These are phyloP conservation scores for Pseudonectria buxi DNA, from an alignment of 2,329 filamentous ascomycete species.

Conservation along the genomic window DNA sequence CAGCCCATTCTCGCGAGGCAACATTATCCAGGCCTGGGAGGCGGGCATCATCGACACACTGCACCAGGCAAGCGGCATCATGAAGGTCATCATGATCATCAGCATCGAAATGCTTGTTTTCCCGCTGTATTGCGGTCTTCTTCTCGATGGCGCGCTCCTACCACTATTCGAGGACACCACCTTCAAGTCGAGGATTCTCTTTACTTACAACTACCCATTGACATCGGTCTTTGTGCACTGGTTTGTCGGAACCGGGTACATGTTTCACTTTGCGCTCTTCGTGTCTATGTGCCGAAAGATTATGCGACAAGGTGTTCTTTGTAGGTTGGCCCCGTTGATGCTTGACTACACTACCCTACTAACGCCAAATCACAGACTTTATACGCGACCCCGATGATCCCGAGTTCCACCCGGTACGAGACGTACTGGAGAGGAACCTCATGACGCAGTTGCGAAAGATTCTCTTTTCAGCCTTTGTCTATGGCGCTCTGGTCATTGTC, in stretches of 20 bases:
- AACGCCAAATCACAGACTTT: conserved; percentile 56
- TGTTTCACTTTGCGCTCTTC: conserved; percentile 99
- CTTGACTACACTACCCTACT: conserved; percentile 1
- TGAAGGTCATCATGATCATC: conserved; percentile 97
- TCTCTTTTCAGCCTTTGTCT: conserved; percentile 89
- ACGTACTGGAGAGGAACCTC: conserved; percentile 89
- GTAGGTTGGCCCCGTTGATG: conserved; percentile 44
- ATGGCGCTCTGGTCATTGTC: conserved; percentile 84
- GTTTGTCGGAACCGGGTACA: conserved; percentile 98
- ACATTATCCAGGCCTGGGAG: conserved; percentile 59
- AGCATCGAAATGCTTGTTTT: conserved; percentile 99
- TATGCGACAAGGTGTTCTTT: conserved; percentile 88
- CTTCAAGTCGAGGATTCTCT: conserved; percentile 67
- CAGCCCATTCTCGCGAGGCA: conserved; percentile 56
- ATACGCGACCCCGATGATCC: conserved; percentile 97
- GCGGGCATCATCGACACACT: conserved; percentile 74
- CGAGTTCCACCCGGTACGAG: conserved; percentile 93
- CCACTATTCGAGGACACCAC: conserved; percentile 82
- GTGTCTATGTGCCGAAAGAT: conserved; percentile 99
- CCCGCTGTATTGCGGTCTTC: conserved; percentile 86
- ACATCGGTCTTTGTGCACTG: conserved; percentile 96
- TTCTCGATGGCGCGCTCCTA: conserved; percentile 81
- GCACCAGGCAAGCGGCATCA: conserved; percentile 88
- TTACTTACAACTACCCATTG: conserved; percentile 70
- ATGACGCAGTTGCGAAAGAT: conserved; percentile 94